Percentiles rank a stretch among this genome's conserved stretches.
These are phyloP conservation scores for Phalaenopsis aphrodite DNA, from an alignment of 106 monocot genomes.

Conservation along the genomic window DNA sequence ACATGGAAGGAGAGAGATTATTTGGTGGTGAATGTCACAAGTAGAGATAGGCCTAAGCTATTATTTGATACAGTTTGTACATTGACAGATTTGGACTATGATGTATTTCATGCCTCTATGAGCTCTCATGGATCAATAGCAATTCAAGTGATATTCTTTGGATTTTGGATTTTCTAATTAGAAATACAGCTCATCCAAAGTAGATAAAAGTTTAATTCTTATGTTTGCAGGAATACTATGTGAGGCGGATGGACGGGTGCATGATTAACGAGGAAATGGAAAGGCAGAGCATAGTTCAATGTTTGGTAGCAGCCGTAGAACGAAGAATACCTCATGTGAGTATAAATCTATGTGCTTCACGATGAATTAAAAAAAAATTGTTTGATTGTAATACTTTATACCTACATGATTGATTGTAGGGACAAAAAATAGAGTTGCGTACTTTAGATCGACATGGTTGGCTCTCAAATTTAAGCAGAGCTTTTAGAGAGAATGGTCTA, in stretches of 20 bases:
- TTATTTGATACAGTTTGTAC: slow-evolving; percentile 78
- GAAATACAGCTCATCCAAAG: too few species aligned
- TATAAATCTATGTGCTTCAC: background rate
- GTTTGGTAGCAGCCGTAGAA: slow-evolving; percentile 23
- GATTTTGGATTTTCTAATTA: too few species aligned
- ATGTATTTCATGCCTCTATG: slow-evolving; percentile 64
- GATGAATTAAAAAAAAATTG: too few species aligned
- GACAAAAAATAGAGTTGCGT: slow-evolving; percentile 18
- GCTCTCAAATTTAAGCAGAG: slow-evolving; percentile 21
- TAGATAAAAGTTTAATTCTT: background rate
- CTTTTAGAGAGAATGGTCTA: slow-evolving; percentile 29
- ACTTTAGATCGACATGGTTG: slow-evolving; percentile 12
- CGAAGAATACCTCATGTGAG: slow-evolving; percentile 48
- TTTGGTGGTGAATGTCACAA: slow-evolving; percentile 56
- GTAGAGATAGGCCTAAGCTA: slow-evolving; percentile 57
- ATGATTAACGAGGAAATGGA: slow-evolving; percentile 14
- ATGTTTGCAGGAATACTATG: slow-evolving; percentile 18
- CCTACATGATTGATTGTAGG: background rate
- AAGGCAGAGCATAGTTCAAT: slow-evolving; percentile 14
- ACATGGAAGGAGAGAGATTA: slow-evolving; percentile 59
- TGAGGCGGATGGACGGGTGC: slow-evolving; percentile 17
- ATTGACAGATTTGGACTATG: slow-evolving; percentile 71
- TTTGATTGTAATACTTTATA: too few species aligned
- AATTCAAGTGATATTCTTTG: slow-evolving; percentile 19
- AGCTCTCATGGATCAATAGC: slow-evolving; percentile 36